Evolutionary conservation across 345 rosid genomes (phyloP), one percentile per base, ranked within the genome.

Genomic region (Sisymbrium irio): DNA sequence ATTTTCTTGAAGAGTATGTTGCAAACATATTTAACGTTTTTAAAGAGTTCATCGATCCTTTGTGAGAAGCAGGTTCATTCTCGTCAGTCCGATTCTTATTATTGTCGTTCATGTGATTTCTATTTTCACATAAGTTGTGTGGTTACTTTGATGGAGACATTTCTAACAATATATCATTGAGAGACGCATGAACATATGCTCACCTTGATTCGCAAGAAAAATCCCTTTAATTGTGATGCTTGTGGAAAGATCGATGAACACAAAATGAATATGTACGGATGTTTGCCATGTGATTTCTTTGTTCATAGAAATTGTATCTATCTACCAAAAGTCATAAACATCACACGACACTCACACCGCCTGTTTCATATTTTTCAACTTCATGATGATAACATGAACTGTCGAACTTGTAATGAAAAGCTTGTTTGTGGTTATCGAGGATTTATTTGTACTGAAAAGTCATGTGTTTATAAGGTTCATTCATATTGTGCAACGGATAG

Each of bases 271-370:
- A 58, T 35, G 63, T 58, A 35, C 15, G 28, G 4, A 18, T 58
- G 44, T 35, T 58, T 58, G 62, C n/a, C 9, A 6, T 51, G 57
- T n/a, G 17, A 60, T 22, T 60, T 60, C 46, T 59, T 59, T 59
- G 7, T 59, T 19, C 64, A 59, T 15, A 59, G 15, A 59, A 8
- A 59, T 3, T 59, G 64, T 36, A 19, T 59, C 9, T 11, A 36
- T 59, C 19, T 59, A 37, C 64, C 64, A 18, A 59, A 60, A 19
- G 65, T 22, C 4, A 39, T 60, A 60, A 60, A 60, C 19, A 17
- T 60, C 33, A 60, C 65, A 1, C 32, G 47, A 12, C 65, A 60
- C 33, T 37, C 47, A 3, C 65, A 60, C 30, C 25, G 65, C 17
- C 20, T 60, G 46, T 12, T 20, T 20, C 65, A 20, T 39, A 39